phyloP scores from a whole-genome alignment of 768 basidiomycete species.

The Astraeus odoratus region DNA sequence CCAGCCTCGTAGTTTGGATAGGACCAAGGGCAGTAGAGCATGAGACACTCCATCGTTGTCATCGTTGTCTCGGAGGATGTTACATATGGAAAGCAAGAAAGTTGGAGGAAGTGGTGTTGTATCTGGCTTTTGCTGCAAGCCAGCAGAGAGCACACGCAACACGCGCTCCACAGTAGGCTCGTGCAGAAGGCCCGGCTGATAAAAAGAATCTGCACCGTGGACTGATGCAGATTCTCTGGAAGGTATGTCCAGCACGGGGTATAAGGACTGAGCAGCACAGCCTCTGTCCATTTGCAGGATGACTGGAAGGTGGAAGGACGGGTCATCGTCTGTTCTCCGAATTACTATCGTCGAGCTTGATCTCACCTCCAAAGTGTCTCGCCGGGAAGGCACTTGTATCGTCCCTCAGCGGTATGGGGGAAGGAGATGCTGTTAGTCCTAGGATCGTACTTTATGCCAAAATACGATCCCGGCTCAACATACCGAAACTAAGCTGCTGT shows the following conservation, averaged over 20 bases:
- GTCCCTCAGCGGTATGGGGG: too few relatives aligned
- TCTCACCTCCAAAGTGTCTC: background rate
- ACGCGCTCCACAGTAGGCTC: conserved; percentile 10
- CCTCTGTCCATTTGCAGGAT: background rate
- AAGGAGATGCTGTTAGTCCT: too few relatives aligned
- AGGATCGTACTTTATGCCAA: too few relatives aligned
- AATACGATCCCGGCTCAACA: too few relatives aligned
- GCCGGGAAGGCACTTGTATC: too few relatives aligned
- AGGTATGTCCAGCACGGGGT: background rate
- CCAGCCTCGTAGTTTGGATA: conserved; percentile 19
- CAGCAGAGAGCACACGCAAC: conserved; percentile 9
- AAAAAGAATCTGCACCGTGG: background rate
- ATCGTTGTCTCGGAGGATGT: conserved; percentile 4
- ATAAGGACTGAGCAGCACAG: background rate
- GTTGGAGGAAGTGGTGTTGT: conserved; percentile 7
- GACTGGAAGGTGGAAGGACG: background rate
- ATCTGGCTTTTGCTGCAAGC: background rate
- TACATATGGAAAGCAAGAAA: conserved; percentile 21
- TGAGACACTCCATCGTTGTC: background rate
- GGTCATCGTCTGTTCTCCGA: background rate
- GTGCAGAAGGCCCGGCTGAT: conserved; percentile 4
- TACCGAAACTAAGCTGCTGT: too few relatives aligned
- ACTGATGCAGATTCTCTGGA: background rate
- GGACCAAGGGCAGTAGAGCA: conserved; percentile 16
- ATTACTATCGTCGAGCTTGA: background rate